Evolutionary conservation across 2,329 filamentous ascomycete genomes (phyloP).

Genomic region (Fusarium aywerte): DNA sequence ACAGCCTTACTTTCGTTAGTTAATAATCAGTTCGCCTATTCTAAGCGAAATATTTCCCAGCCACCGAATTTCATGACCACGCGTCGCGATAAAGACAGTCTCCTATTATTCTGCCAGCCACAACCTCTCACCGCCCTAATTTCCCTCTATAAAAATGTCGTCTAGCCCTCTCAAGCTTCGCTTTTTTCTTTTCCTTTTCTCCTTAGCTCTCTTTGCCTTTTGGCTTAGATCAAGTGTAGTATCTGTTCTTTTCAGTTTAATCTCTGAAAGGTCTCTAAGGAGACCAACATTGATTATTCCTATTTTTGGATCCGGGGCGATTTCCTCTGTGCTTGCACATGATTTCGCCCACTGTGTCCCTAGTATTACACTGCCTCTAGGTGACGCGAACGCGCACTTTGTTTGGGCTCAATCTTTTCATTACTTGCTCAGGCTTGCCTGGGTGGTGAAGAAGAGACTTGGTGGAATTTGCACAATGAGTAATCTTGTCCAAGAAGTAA

Average conservation of each 20-base stretch:
- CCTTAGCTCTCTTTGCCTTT: constrained; percentile 34
- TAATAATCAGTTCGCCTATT: constrained; percentile 5
- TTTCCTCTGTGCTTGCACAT: constrained; percentile 32
- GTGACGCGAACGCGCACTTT: constrained; percentile 29
- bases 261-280: constrained; percentile 33
- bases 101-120: constrained; percentile 8
- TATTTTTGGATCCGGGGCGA: constrained; percentile 22
- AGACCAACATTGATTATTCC: constrained; percentile 31
- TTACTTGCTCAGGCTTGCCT: constrained; percentile 16
- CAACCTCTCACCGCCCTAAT: neutral
- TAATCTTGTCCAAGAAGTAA: neutral
- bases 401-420: constrained; percentile 24
- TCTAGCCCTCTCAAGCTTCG: neutral
- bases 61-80: constrained; percentile 14
- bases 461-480: neutral
- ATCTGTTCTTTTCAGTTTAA: constrained; percentile 36
- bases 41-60: constrained; percentile 20
- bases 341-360: constrained; percentile 26
- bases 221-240: constrained; percentile 36
- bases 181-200: constrained; percentile 20
- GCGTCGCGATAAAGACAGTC: neutral
- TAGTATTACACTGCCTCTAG: constrained; percentile 36
- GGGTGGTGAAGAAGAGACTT: constrained; percentile 11
- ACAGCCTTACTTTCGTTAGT: neutral
- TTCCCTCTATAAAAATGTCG: constrained; percentile 1